These are phyloP conservation scores for Xylariaceae sp. DNA, from an alignment of 2,329 filamentous ascomycete genomes.

Conservation along the genomic window DNA sequence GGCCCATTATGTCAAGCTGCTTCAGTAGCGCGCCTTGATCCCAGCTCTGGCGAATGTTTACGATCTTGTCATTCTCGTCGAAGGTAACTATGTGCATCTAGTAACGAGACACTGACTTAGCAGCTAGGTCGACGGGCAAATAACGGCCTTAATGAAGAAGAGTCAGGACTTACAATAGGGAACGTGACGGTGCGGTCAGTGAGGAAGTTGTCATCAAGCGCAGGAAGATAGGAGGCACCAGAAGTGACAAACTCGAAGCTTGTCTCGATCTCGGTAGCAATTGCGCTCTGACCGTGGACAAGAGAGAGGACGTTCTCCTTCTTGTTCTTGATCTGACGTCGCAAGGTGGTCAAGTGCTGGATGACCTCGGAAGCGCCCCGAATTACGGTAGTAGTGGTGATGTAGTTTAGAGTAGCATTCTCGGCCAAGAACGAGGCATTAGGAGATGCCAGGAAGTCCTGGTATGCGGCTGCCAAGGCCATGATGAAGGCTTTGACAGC, in stretches of 20 bases:
- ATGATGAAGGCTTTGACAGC: conserved; percentile 32
- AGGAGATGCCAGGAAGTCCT: conserved; percentile 66
- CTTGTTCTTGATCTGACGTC: conserved; percentile 75
- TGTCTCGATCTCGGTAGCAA: conserved; percentile 76
- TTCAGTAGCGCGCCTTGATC: conserved; percentile 91
- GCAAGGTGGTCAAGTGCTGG: conserved; percentile 70
- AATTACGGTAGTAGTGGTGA: conserved; percentile 77
- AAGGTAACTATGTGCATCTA: conserved; percentile 88
- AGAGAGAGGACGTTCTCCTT: conserved; percentile 68
- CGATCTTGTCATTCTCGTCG: conserved; percentile 69
- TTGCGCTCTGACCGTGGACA: conserved; percentile 63
- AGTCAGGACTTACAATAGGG: conserved; percentile 61
- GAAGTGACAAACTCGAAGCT: conserved; percentile 73
- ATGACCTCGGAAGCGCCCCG: conserved; percentile 68
- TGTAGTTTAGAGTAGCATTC: conserved; percentile 73
- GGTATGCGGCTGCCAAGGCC: conserved; percentile 55
- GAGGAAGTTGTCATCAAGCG: conserved; percentile 90
- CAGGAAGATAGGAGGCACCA: conserved; percentile 82
- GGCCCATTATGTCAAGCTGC: conserved; percentile 89
- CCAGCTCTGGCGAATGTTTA: conserved; percentile 86
- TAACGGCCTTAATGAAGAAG: not conserved
- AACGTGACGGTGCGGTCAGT: conserved; percentile 74
- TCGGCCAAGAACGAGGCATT: conserved; percentile 57
- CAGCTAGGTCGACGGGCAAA: not conserved
- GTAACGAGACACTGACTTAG: conserved; percentile 8